phyloP scores from a whole-genome alignment of 768 basidiomycete genomes.

The Leccinellum rugosiceps region DNA sequence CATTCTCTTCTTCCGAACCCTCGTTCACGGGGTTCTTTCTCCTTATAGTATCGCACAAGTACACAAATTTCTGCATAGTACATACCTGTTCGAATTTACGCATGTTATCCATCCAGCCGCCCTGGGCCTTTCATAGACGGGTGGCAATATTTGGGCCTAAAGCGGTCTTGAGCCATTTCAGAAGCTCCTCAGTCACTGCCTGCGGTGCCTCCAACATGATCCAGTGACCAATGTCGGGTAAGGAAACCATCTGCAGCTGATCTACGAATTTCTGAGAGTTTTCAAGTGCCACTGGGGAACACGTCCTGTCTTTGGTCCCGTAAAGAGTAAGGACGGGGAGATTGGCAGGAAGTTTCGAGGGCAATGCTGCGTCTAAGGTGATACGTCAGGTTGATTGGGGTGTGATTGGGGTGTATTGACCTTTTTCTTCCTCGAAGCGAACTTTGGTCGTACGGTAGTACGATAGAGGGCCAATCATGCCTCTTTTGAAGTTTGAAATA shows the following conservation, averaged over 20 bases:
- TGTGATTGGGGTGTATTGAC: conserved; percentile 14
- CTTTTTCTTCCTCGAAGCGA: conserved; percentile 65
- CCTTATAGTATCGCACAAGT: not conserved
- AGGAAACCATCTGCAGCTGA: conserved; percentile 45
- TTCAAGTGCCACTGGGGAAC: conserved; percentile 38
- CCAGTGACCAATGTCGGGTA: conserved; percentile 67
- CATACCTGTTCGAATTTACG: not conserved
- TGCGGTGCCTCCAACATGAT: conserved; percentile 61
- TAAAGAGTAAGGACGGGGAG: conserved; percentile 62
- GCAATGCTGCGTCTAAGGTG: conserved; percentile 41
- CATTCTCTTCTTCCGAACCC: not conserved
- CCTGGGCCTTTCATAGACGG: conserved; percentile 6
- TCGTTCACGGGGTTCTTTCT: not conserved
- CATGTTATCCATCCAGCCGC: not conserved
- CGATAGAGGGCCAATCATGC: conserved; percentile 70
- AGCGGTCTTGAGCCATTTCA: conserved; percentile 40
- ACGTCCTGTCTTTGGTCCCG: conserved; percentile 54
- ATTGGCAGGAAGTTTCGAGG: conserved; percentile 39
- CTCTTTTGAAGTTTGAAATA: conserved; percentile 40
- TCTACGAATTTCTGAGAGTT: conserved; percentile 50
- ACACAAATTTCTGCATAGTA: not conserved
- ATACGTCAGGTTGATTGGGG: not conserved
- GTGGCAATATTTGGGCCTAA: not conserved
- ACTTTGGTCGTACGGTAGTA: conserved; percentile 65
- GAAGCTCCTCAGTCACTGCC: conserved; percentile 46